Base-by-base conservation (phyloP, 1,284 basidiomycete species). In the Malassezia pachydermatis region DNA sequence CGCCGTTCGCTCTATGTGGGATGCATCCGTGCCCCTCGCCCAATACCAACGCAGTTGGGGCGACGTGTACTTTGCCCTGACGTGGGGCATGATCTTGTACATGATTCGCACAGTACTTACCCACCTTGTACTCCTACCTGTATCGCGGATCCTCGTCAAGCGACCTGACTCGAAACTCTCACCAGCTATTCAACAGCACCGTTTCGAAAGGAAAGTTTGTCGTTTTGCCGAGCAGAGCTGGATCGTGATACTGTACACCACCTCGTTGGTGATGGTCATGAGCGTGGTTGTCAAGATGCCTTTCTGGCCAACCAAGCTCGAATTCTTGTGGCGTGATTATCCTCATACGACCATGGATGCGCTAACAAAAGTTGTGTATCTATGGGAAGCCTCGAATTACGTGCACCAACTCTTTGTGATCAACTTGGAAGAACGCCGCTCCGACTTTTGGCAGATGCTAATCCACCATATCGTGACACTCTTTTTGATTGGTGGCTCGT, bases 361-460 rank as follows among this genome's bases (percentile, higher is more conserved):
- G 1, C 78, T 84, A 22, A 74, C 88, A 72, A 96, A 96, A 45
- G 56, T 51, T 24, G 57, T 60, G 45, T 65, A 98, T 71, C 81
- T 98, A 34, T 79, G 79, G 9, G 86, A 95, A 73, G 81, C 80
- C n/a, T 86, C 87, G 8, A 94, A 90, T 74, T 96, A 94, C 76
- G 75, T 86, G 51, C 89, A 96, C 68, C 88, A 92, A 73, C 76
- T 94, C 16, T 77, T 95, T 55, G 83, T 92, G 47, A 79, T 98
- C 71, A 71, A 95, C 72, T 83, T 88, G n/a, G 92, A 98, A 73
- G 88, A 83, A 39, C 78, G 81, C 45, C 79, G 92, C 48, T 89
- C 88, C 68, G 92, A 98, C 73, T 87, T 94, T 72, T 77, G 78
- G 72, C 89, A 95, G 74, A 98, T 96, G 92, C 84, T 95, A 77